phyloP scores from a whole-genome alignment of 169 alveolate genomes.

The Plasmodium chabaudi region DNA sequence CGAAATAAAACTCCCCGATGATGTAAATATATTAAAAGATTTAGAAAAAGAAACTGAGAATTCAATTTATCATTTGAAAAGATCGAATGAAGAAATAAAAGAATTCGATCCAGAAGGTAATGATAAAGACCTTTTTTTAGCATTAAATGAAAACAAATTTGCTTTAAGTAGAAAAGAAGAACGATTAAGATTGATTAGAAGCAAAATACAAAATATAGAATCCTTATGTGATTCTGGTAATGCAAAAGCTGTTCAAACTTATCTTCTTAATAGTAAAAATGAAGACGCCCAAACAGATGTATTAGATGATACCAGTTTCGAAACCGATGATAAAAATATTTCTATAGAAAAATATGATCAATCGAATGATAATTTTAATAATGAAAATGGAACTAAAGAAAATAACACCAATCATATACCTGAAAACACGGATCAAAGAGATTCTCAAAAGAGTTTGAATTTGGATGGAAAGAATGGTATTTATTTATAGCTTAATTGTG shows the following conservation, averaged over 20 bases:
- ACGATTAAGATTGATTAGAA: slow-evolving; percentile 23
- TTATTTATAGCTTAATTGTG: too few species aligned
- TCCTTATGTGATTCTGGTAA: neutral
- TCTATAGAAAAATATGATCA: neutral
- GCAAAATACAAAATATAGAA: slow-evolving; percentile 24
- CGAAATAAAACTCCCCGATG: slow-evolving; percentile 63
- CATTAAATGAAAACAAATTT: slow-evolving; percentile 65
- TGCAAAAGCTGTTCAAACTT: neutral
- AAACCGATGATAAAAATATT: neutral
- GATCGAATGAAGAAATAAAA: slow-evolving; percentile 70
- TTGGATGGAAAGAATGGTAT: too few species aligned
- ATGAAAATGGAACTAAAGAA: too few species aligned
- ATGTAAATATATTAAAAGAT: slow-evolving; percentile 51
- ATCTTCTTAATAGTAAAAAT: neutral
- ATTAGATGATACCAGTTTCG: neutral
- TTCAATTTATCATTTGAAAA: slow-evolving; percentile 58
- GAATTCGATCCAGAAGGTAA: slow-evolving; percentile 50
- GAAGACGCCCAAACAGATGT: neutral
- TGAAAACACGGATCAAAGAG: too few species aligned
- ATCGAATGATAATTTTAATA: neutral
- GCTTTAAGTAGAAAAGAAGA: slow-evolving; percentile 53
- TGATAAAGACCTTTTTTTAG: slow-evolving; percentile 56
- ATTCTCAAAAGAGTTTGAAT: too few species aligned
- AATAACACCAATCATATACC: too few species aligned
- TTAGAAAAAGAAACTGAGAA: slow-evolving; percentile 57